Evolutionary conservation across 257 asterid species (phyloP), one percentile per base, ranked within the genome.

Genomic region (Haberlea rhodopensis): DNA sequence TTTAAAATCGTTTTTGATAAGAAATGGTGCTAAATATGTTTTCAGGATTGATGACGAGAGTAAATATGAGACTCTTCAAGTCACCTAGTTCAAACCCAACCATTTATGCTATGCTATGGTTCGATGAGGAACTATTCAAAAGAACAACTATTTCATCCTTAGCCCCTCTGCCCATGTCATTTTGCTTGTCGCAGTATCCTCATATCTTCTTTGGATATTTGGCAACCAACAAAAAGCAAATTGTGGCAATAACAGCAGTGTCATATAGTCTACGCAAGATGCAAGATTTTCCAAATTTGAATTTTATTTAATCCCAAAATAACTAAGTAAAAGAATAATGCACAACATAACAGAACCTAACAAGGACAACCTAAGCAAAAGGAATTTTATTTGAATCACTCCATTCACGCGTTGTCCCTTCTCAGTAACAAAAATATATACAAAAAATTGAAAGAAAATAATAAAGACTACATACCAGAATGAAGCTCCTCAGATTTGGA

Each of bases 391-490:
- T 63, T 52, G 28, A 23, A 28, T 22, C 46, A 46, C 26, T 24
- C 60, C 20, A 7, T 57, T 5, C 51, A 57, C 16, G 11, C 5
- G 52, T 28, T 29, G 18, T 58, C 65, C 20, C 26, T 15, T n/a
- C 26, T 21, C 16, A 16, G 13, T 9, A 56, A 21, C 52, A 60
- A 15, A 55, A 54, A 24, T 45, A n/a, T 25, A 72, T n/a, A 53
- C 60, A 10, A 61, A 34, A 59, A 56, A 13, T 51, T 60, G 52
- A 43, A 28, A 15, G 48, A 37, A 51, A 8, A 51, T 48, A 65
- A 48, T 51, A 63, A 34, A 64, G 69, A 43, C 19, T 27, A 70
- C 29, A 56, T 82, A 88, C 94, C 88, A 71, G 76, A 62, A 73
- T 57, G 72, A 54, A 66, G 76, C 73, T 76, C 85, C 40, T 63